These are phyloP conservation scores for Hondaea fermentalgiana DNA, from an alignment of 108 stramenopile genomes.

Conservation along the genomic window DNA sequence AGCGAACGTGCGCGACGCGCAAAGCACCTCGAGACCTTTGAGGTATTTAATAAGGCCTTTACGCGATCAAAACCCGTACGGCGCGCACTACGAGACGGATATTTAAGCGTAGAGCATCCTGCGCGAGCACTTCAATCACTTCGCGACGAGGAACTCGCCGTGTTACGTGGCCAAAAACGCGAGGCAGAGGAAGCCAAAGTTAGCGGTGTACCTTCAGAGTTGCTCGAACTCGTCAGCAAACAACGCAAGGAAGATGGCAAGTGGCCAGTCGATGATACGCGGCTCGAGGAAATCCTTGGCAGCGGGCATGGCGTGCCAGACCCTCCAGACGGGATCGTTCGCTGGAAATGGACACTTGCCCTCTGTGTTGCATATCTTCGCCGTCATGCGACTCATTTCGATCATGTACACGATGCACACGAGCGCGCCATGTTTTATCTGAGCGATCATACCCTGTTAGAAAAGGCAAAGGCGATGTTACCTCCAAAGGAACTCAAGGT, in stretches of 20 bases:
- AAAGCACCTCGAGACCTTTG: neutral
- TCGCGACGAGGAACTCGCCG: neutral
- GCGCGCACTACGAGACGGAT: neutral
- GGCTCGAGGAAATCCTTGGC: neutral
- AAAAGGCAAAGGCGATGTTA: neutral
- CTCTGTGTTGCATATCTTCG: neutral
- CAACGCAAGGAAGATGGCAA: neutral
- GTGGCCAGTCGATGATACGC: neutral
- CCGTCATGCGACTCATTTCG: neutral
- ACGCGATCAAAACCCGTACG: neutral
- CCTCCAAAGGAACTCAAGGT: neutral
- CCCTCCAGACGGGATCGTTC: neutral
- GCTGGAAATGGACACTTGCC: neutral
- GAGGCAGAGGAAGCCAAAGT: neutral
- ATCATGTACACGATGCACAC: neutral
- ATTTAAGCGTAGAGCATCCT: neutral
- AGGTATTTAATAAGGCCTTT: neutral
- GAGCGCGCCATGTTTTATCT: neutral
- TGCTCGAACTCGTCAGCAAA: neutral
- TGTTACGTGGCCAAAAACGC: too few relatives aligned
- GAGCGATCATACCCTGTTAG: neutral
- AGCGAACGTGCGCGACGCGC: neutral
- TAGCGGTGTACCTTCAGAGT: neutral
- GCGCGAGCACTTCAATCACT: neutral
- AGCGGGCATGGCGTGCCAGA: neutral